These are phyloP conservation scores for Pyrenula massariospora DNA, from an alignment of 495 filamentous ascomycete species.

Conservation along the genomic window DNA sequence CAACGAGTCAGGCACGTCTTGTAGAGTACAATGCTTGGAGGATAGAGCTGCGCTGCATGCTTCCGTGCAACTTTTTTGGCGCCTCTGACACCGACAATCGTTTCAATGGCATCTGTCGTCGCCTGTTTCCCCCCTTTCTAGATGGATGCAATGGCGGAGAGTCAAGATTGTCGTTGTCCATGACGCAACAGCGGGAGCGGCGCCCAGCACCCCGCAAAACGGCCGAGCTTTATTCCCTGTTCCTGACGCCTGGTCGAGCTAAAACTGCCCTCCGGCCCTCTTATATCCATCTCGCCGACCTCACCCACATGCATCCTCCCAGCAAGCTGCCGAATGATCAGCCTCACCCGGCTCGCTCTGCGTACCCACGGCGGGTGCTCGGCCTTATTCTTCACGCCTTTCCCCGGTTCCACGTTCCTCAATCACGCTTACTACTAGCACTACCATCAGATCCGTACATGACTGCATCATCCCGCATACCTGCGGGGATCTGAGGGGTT, in stretches of 20 bases:
- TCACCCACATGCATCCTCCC: not conserved
- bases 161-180: too few relatives aligned
- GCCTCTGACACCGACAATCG: too few relatives aligned
- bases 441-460: not conserved
- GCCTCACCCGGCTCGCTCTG: not conserved
- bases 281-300: not conserved
- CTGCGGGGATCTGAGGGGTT: not conserved
- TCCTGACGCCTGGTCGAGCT: not conserved
- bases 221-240: not conserved
- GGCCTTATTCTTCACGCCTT: not conserved
- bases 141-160: too few relatives aligned
- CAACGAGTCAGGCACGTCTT: too few relatives aligned
- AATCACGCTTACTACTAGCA: not conserved
- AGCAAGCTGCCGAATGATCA: not conserved
- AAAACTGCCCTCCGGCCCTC: not conserved
- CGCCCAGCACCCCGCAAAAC: not conserved
- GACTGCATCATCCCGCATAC: not conserved
- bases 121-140: too few relatives aligned
- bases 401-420: not conserved
- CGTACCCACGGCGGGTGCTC: not conserved
- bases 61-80: too few relatives aligned
- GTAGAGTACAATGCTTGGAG: too few relatives aligned
- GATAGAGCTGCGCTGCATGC: too few relatives aligned
- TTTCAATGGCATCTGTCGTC: too few relatives aligned
- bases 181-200: not conserved